Conservation (phyloP, 805 yeast genomes). For the Torulaspora maleeae region DNA sequence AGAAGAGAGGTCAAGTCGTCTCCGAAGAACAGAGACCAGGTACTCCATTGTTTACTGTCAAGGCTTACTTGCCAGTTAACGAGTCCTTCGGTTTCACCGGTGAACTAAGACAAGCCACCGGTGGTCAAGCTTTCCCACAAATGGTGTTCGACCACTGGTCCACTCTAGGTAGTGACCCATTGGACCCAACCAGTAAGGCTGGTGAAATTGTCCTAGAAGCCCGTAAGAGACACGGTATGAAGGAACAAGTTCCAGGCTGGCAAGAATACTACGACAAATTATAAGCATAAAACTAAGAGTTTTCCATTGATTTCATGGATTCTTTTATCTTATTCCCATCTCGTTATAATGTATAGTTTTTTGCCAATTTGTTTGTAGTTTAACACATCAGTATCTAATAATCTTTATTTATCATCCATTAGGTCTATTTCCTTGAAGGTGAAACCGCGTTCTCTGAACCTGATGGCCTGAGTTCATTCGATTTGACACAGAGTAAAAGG, state of each 20-base stretch:
- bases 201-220: conserved; percentile 59
- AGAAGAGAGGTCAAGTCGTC: conserved; percentile 98
- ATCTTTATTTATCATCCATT: not conserved
- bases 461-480: not conserved
- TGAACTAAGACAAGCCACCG: conserved; percentile 99
- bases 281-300: conserved; percentile 38
- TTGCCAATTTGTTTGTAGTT: conserved; percentile 19
- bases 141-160: conserved; percentile 99
- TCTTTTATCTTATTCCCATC: conserved; percentile 4
- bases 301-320: conserved; percentile 6
- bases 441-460: not conserved
- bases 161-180: conserved; percentile 84
- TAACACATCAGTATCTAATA: conserved; percentile 11
- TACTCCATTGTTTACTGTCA: conserved; percentile 99
- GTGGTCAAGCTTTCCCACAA: conserved; percentile 99
- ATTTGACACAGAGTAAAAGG: not conserved
- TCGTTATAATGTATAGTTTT: conserved; percentile 11
- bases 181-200: conserved; percentile 74
- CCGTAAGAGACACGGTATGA: conserved; percentile 96
- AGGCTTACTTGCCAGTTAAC: conserved; percentile 99
- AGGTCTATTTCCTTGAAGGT: not conserved
- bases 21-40: conserved; percentile 99
- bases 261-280: conserved; percentile 97
- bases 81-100: conserved; percentile 99
- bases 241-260: conserved; percentile 97